phyloP scores from a whole-genome alignment of 2,329 filamentous ascomycete genomes.

The Alternaria ventricosa region DNA sequence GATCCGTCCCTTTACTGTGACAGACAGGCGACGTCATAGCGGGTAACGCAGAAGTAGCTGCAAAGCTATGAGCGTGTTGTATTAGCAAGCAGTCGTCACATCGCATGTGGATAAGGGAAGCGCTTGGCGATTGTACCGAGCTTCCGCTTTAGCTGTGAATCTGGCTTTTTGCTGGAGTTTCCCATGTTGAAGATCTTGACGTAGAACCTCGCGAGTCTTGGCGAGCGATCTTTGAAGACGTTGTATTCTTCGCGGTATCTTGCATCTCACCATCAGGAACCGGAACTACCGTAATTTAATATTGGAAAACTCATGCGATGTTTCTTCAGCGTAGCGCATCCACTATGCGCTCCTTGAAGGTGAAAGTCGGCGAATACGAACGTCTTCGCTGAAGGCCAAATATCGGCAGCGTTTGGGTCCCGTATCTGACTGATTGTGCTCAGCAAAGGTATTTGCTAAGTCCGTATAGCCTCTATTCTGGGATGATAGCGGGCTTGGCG shows the following conservation, averaged over 20 bases:
- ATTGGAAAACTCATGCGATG: neutral
- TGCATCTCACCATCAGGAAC: neutral
- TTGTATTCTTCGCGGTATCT: neutral
- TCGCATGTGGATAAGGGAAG: neutral
- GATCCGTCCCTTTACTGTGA: slow-evolving; percentile 26
- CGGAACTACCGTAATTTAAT: neutral
- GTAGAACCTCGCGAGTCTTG: neutral
- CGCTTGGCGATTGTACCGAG: slow-evolving; percentile 7
- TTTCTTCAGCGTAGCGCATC: neutral
- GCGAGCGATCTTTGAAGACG: neutral
- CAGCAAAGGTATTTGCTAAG: neutral
- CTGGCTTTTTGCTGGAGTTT: neutral
- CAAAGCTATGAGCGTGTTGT: slow-evolving; percentile 5
- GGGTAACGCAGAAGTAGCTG: slow-evolving; percentile 21
- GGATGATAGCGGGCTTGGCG: neutral
- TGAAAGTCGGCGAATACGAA: neutral
- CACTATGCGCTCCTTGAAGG: neutral
- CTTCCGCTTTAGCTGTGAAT: neutral
- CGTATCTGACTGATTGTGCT: neutral
- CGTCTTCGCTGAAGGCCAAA: neutral
- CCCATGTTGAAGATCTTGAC: neutral
- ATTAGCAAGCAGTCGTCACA: slow-evolving; percentile 20
- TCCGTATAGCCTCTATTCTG: neutral
- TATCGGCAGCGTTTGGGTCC: neutral
- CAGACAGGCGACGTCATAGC: slow-evolving; percentile 40